A percentile compares a stretch with the other conserved stretches of the same genome.
Evolutionary conservation across 2,329 filamentous ascomycete genomes (phyloP).

Genomic region (Cladosporium sphaerospermum): DNA sequence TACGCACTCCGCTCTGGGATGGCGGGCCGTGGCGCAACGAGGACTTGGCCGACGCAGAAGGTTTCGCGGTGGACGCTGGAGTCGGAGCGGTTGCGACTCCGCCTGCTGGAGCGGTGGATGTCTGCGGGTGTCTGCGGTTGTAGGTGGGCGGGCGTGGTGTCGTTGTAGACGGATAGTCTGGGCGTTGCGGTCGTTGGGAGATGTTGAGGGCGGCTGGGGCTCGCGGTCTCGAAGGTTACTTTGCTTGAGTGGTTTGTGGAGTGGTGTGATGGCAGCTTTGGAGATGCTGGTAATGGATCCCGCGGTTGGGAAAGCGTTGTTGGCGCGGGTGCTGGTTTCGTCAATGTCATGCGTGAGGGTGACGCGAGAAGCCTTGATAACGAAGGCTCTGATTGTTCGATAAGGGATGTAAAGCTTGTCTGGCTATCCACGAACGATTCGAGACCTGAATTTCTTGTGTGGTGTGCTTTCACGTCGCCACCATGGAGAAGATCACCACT

Average conservation of each 20-base stretch:
- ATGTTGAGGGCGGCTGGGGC: background rate
- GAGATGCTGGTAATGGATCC: background rate
- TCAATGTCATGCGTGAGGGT: slow-evolving; percentile 3
- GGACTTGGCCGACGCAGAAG: background rate
- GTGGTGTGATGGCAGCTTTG: background rate
- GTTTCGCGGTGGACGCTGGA: slow-evolving; percentile 6
- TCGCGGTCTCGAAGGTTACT: background rate
- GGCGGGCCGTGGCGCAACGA: slow-evolving; percentile 3
- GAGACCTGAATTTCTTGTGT: too few relatives aligned
- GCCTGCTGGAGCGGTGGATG: slow-evolving; percentile 12
- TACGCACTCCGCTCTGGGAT: slow-evolving; percentile 11
- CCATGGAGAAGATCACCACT: slow-evolving; percentile 4
- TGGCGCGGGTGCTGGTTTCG: background rate
- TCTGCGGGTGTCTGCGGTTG: slow-evolving; percentile 34
- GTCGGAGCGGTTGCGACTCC: slow-evolving; percentile 16
- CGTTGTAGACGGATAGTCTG: slow-evolving; percentile 27
- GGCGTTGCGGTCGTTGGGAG: slow-evolving; percentile 15
- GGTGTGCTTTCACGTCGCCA: background rate
- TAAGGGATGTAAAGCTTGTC: too few relatives aligned
- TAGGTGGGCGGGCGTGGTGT: slow-evolving; percentile 18
- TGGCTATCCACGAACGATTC: too few relatives aligned
- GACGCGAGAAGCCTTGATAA: background rate
- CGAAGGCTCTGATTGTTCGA: too few relatives aligned
- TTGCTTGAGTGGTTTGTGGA: background rate
- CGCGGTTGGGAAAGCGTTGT: background rate